phyloP scores from a whole-genome alignment of 2,329 filamentous ascomycete genomes.

The Phialophora verrucosa region DNA sequence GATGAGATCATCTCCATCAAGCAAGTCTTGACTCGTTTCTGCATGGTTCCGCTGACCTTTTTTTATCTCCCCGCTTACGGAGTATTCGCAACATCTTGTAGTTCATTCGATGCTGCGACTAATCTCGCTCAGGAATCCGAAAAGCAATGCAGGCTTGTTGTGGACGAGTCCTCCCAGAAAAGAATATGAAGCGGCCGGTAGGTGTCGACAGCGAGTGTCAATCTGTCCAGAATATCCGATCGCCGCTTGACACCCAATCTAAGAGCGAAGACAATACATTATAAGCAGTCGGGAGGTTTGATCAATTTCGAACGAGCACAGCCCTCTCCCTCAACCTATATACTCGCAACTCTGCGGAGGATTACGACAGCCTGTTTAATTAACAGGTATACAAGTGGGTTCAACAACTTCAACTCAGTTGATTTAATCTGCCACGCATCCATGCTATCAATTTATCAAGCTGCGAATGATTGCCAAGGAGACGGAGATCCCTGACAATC shows the following conservation, averaged over 20 bases:
- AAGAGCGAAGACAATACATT: background rate
- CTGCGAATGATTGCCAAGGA: background rate
- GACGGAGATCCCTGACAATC: background rate
- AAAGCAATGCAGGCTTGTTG: background rate
- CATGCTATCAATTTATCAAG: constrained; percentile 10
- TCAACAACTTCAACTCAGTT: background rate
- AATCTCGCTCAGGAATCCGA: background rate
- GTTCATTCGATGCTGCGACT: background rate
- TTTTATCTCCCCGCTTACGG: background rate
- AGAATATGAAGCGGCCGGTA: background rate
- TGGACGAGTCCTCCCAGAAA: background rate
- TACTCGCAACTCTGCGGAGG: background rate
- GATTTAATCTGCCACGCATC: constrained; percentile 2
- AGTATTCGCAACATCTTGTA: background rate
- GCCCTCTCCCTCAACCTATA: background rate
- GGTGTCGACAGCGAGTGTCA: background rate
- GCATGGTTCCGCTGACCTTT: background rate
- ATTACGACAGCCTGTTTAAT: constrained; percentile 8
- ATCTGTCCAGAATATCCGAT: background rate
- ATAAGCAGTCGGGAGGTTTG: background rate
- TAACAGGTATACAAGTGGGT: constrained; percentile 12
- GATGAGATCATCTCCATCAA: constrained; percentile 14
- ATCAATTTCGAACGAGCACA: background rate
- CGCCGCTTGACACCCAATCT: background rate
- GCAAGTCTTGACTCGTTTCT: background rate